phyloP scores from a whole-genome alignment of 768 basidiomycete genomes.

The Termitomyces sp. region DNA sequence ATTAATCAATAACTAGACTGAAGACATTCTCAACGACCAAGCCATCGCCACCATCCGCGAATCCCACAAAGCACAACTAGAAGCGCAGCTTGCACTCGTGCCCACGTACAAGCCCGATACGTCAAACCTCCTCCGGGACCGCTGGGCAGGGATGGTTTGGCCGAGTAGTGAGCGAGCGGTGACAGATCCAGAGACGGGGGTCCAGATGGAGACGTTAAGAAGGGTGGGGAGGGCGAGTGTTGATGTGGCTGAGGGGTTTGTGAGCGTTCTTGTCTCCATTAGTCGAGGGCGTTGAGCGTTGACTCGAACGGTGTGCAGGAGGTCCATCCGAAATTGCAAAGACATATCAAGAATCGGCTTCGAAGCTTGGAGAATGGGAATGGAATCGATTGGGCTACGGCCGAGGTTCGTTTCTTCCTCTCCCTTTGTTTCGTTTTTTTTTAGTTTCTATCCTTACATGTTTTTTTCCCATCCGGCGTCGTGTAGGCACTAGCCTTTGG shows the following conservation, averaged over 20 bases:
- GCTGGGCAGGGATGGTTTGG: constrained; percentile 67
- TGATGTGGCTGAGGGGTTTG: constrained; percentile 50
- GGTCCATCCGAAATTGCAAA: constrained; percentile 69
- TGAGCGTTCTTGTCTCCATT: constrained; percentile 17
- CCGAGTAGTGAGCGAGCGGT: constrained; percentile 51
- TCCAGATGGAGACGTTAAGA: constrained; percentile 42
- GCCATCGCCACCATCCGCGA: constrained; percentile 46
- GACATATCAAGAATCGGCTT: constrained; percentile 77
- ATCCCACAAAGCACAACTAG: constrained; percentile 58
- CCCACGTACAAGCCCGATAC: constrained; percentile 42
- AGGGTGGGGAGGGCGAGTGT: constrained; percentile 69
- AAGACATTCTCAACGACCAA: constrained; percentile 46
- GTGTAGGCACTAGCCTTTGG: constrained; percentile 81
- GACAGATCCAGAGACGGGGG: constrained; percentile 63
- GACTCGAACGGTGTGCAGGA: constrained; percentile 46
- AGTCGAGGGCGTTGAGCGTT: not conserved
- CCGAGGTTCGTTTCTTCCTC: constrained; percentile 49
- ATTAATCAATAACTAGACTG: constrained; percentile 27
- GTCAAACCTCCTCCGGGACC: constrained; percentile 54
- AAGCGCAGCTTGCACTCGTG: constrained; percentile 48
- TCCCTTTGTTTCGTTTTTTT: not conserved
- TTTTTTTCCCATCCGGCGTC: not conserved
- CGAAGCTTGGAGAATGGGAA: constrained; percentile 58
- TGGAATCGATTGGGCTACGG: constrained; percentile 88
- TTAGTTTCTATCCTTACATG: too few relatives aligned